phyloP scores from a whole-genome alignment of 768 basidiomycete genomes.

The Suillus luteus region DNA sequence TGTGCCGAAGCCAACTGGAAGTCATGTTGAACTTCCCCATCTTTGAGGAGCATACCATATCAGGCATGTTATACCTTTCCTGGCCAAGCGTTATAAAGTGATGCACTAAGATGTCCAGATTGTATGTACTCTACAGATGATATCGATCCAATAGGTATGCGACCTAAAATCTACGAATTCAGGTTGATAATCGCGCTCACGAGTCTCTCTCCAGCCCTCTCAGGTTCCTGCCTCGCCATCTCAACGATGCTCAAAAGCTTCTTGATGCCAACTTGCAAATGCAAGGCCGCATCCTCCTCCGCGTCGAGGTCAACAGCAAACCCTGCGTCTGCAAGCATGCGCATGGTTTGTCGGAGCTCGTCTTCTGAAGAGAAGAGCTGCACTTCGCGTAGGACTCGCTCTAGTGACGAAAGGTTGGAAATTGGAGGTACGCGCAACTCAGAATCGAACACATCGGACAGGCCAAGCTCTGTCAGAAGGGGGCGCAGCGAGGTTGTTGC shows the following conservation, averaged over 20 bases:
- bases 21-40: slow-evolving; percentile 11
- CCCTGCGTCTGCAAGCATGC: slow-evolving; percentile 73
- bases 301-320: slow-evolving; percentile 50
- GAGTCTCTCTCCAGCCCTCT: slow-evolving; percentile 74
- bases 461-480: slow-evolving; percentile 85
- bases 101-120: slow-evolving; percentile 5
- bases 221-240: slow-evolving; percentile 96
- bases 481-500: slow-evolving; percentile 89
- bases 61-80: slow-evolving; percentile 24
- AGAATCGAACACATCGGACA: slow-evolving; percentile 87
- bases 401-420: slow-evolving; percentile 67
- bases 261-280: slow-evolving; percentile 88
- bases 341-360: slow-evolving; percentile 60
- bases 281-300: slow-evolving; percentile 46
- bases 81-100: background rate
- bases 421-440: slow-evolving; percentile 86
- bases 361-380: slow-evolving; percentile 64
- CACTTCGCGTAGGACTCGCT: slow-evolving; percentile 76
- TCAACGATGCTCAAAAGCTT: slow-evolving; percentile 88
- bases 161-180: slow-evolving; percentile 16
- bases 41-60: slow-evolving; percentile 16
- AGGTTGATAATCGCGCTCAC: slow-evolving; percentile 63
- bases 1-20: background rate
- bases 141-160: slow-evolving; percentile 7
- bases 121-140: slow-evolving; percentile 12